Base-by-base conservation (phyloP, 129 eudicot genomes). In the Apium graveolens region DNA sequence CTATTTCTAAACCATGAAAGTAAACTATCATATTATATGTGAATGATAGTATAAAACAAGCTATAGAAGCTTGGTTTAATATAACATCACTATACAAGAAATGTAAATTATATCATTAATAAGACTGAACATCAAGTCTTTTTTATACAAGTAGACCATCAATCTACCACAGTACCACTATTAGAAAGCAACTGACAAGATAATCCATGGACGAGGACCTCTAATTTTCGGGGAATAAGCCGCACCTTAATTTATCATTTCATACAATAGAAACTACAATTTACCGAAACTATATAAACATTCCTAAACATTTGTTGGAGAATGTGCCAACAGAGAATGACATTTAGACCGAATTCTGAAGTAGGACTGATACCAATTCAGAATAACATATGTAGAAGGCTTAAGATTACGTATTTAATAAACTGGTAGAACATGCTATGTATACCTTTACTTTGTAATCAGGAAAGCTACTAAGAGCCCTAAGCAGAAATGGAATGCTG, bases 401-500 rank as follows among this genome's bases (percentile, higher is more conserved):
- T 21, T 55, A 48, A 48, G 21, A 48, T 12, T 48, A 48, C 5
- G 55, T 48, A 48, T 48, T 3, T 55, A 55, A 24, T 55, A 55
- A 55, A 2, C 65, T 31, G 20, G 35, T 29, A 31, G 5, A 24
- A 29, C 20, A 65, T 65, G 70, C 9, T 29, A 13, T n/a, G 53
- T 69, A 31, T 86, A 95, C 99, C 91, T 92, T 92, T 10, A 95
- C 89, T 78, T 86, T 80, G 82, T 90, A 92, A 76, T 83, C 91
- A 76, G 97, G 99, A 82, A 90, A 85, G 37, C 87, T 91, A 60
- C 82, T 80, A 21, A 90, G 81, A 81, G 96, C 94, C 85, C 85
- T 85, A 37, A 86, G 83, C 70, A 95, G 83, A 82, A 79, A 87
- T 63, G 99, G 99, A 62, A 83, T 87, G 86, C 99, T 88, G 35